Evolutionary conservation across 768 basidiomycete species (phyloP).

Genomic region (Termitomyces sp.): DNA sequence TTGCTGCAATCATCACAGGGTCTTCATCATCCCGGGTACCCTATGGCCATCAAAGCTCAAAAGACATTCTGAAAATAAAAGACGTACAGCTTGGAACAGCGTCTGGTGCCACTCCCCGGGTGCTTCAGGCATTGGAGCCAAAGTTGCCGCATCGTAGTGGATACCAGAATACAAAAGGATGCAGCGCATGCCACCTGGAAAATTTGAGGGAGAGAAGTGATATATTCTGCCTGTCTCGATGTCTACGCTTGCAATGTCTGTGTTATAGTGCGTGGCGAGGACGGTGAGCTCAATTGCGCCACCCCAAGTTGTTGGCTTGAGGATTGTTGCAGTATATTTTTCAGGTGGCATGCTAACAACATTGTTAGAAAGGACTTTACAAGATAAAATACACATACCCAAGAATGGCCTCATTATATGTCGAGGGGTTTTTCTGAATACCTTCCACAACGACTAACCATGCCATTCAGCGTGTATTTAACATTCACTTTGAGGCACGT

Average conservation of each 20-base stretch:
- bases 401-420: constrained; percentile 81
- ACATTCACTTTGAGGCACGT: not conserved
- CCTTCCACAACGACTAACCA: constrained; percentile 74
- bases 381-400: constrained; percentile 45
- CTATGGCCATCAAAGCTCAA: constrained; percentile 13
- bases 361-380: not conserved
- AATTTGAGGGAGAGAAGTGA: constrained; percentile 57
- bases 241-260: constrained; percentile 88
- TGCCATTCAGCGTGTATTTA: not conserved
- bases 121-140: constrained; percentile 72
- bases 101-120: constrained; percentile 89
- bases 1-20: constrained; percentile 55
- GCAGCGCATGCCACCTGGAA: constrained; percentile 40
- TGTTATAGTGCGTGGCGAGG: constrained; percentile 73
- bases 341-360: constrained; percentile 41
- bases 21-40: constrained; percentile 34
- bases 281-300: constrained; percentile 92
- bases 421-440: constrained; percentile 64
- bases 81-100: constrained; percentile 57
- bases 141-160: constrained; percentile 88
- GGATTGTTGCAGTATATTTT: constrained; percentile 78
- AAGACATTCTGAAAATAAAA: not conserved
- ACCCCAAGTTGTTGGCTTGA: constrained; percentile 82
- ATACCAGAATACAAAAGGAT: constrained; percentile 93
- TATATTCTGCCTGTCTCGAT: constrained; percentile 91